These are phyloP conservation scores for Melocanna baccifera DNA, from an alignment of 176 grass and related monocot species.

Conservation along the genomic window DNA sequence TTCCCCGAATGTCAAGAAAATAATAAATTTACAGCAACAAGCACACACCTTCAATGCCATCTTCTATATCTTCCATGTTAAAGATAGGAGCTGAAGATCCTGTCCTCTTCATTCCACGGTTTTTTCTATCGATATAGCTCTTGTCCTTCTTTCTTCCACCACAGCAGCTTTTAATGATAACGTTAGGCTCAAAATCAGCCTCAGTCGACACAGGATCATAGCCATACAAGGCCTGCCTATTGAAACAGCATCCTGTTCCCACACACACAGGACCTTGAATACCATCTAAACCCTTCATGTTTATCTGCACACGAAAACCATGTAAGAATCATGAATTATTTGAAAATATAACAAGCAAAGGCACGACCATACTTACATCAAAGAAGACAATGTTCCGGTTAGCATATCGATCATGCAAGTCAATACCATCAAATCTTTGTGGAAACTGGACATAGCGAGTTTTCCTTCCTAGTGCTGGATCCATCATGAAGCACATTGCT, in stretches of 20 bases:
- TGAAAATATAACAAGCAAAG: not conserved
- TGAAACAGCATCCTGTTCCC: constrained; percentile 90
- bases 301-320: constrained; percentile 55
- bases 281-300: constrained; percentile 95
- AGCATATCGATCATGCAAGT: constrained; percentile 89
- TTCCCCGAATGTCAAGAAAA: not conserved
- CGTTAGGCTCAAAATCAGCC: constrained; percentile 94
- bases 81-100: constrained; percentile 98
- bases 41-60: constrained; percentile 84
- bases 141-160: constrained; percentile 92
- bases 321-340: constrained; percentile 2
- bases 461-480: constrained; percentile 74
- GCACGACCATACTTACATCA: constrained; percentile 57
- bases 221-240: constrained; percentile 85
- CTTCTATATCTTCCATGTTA: constrained; percentile 99
- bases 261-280: constrained; percentile 94
- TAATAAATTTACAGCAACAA: not conserved
- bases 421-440: constrained; percentile 95
- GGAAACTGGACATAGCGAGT: constrained; percentile 95
- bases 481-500: constrained; percentile 99
- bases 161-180: constrained; percentile 89
- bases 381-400: constrained; percentile 98
- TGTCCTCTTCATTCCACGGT: constrained; percentile 90
- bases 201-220: constrained; percentile 92
- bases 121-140: constrained; percentile 89